Evolutionary conservation across 2,329 filamentous ascomycete species (phyloP), one percentile per base, ranked within the genome.

Genomic region (Penicillium crustosum): DNA sequence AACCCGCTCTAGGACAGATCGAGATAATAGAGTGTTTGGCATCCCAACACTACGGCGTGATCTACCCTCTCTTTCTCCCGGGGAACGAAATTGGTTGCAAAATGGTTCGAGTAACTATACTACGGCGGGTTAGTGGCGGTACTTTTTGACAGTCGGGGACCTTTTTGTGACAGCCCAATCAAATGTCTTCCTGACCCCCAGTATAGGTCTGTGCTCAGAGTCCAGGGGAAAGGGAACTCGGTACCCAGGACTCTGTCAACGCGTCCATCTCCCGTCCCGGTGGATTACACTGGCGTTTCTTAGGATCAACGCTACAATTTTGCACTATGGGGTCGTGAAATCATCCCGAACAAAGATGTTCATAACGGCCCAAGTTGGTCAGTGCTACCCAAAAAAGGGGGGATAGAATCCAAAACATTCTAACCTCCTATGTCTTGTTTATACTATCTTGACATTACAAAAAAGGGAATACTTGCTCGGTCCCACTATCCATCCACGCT

Each of bases 211-310:
- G 53, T 61, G 48, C 42, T 47, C 21, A 19, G 58, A 55, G 27
- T 57, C 63, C 65, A 63, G 53, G 55, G 58, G 59, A 61, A 61
- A 57, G 56, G 56, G 59, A 41, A 57, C 49, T 42, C 48, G 45
- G 48, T 47, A 61, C 55, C 57, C 61, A 64, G 63, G 54, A 61
- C 41, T 47, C 62, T 65, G 60, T 63, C 64, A 66, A 49, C 38
- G 25, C 53, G 64, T 55, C 45, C 48, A 67, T 67, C 65, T 65
- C 65, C 64, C 65, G 65, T 31, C 29, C 33, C 21, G 41, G 55
- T 49, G 56, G 48, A 53, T 44, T 55, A 42, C 33, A 27, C 39
- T 56, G 48, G 54, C 49, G 29, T 39, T 55, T 31, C 49, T 49
- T 33, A 21, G 27, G 43, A 48, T 21, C 31, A 17, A 13, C 17